Evolutionary conservation across 768 basidiomycete genomes (phyloP).

Genomic region (Mycena sanguinolenta): DNA sequence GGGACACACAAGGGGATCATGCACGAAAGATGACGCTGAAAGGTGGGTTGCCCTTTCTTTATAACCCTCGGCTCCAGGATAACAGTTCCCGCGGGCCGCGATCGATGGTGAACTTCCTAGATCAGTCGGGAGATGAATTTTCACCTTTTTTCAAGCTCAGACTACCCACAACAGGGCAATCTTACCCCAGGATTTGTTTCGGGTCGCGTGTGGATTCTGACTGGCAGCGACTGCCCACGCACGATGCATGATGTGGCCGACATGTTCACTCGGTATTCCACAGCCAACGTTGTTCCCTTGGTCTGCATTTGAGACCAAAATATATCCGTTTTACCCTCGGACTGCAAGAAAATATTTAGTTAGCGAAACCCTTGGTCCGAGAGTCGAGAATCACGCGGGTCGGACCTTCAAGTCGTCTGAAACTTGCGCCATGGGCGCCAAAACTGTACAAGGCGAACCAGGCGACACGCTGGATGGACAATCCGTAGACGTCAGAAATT

Average conservation of each 20-base stretch:
- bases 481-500: not conserved
- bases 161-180: slow-evolving; percentile 27
- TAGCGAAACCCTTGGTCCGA: not conserved
- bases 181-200: slow-evolving; percentile 14
- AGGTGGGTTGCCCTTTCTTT: slow-evolving; percentile 15
- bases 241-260: not conserved
- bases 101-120: not conserved
- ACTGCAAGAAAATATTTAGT: not conserved
- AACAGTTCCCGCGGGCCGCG: slow-evolving; percentile 8
- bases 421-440: not conserved
- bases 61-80: slow-evolving; percentile 11
- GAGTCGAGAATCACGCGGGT: not conserved
- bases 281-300: not conserved
- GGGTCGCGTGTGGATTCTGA: not conserved
- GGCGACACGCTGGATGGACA: not conserved
- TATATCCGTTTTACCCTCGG: not conserved
- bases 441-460: too few relatives aligned
- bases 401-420: not conserved
- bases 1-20: not conserved
- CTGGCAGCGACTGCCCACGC: not conserved
- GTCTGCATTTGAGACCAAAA: not conserved
- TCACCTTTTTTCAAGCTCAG: slow-evolving; percentile 29
- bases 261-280: not conserved
- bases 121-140: not conserved
- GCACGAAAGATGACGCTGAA: not conserved